Base-by-base conservation (phyloP, 441 rosid species). In the Corymbia citriodora region DNA sequence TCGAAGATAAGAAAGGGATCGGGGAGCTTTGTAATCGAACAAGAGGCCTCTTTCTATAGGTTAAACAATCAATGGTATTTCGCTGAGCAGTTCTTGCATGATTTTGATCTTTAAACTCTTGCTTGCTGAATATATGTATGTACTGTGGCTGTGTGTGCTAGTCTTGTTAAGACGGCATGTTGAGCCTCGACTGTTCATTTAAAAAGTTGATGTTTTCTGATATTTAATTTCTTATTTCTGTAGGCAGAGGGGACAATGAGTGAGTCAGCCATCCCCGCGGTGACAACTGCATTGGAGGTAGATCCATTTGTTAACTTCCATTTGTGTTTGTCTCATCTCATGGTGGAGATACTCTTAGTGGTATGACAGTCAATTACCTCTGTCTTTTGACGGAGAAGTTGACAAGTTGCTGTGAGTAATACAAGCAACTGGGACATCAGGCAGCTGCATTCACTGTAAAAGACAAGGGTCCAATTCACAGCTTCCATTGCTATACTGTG, bases 241-340 rank as follows among this genome's bases (percentile, higher is more conserved):
- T 91, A 98, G 99, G 99, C 99, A 55, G 99, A 98, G 92, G 99
- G 99, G 90, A 90, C 93, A n/a, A 94, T 98, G 96, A 97, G 89
- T 82, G 99, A 97, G 94, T 52, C 95, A 48, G 95, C 94, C 83
- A 93, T 96, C 92, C 96, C 98, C 86, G 92, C 91, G 29, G 97
- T 96, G 86, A 94, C 96, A 25, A 91, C 89, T 90, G 99, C 97
- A 79, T 95, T 98, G 88, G 95, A 98, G 99, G 99, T 98, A 92
- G 49, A 33, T 29, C 53, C 50, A 18, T 74, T 90, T 88, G 55
- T 74, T 48, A 74, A 74, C 87, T 87, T 57, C 49, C 53, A 53
- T 45, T 45, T 87, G 16, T 70, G 25, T 23, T n/a, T 45, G 55
- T 27, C 88, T 57, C 31, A 14, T 55, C 52, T 48, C 68, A 87